Percentiles rank a stretch among this genome's conserved stretches.
Conservation (phyloP, 2,329 filamentous ascomycete genomes). For the Hortaea werneckii region DNA sequence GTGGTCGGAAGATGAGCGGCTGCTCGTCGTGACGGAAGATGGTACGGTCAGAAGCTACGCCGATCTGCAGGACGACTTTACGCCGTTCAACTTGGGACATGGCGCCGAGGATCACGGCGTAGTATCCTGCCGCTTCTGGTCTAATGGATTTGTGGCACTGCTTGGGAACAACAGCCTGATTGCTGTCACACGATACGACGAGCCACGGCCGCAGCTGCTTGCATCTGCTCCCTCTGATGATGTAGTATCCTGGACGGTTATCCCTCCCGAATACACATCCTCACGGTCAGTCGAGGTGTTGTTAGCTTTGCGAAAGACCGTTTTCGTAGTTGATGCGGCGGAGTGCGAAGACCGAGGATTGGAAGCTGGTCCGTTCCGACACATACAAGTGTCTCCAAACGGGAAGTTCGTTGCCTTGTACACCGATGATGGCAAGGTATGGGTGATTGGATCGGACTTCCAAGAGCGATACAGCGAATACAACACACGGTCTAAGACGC, state of each 20-base stretch:
- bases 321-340: conserved; percentile 76
- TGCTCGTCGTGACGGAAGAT: conserved; percentile 79
- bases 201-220: conserved; percentile 77
- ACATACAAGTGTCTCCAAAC: conserved; percentile 84
- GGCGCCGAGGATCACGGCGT: conserved; percentile 82
- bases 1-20: conserved; percentile 91
- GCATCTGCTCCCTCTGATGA: conserved; percentile 66
- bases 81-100: conserved; percentile 83
- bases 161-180: conserved; percentile 80
- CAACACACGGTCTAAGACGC: conserved; percentile 73
- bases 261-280: conserved; percentile 77
- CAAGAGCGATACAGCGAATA: conserved; percentile 88
- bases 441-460: conserved; percentile 92
- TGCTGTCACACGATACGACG: conserved; percentile 78
- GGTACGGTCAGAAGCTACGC: conserved; percentile 85
- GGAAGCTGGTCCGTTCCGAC: conserved; percentile 83
- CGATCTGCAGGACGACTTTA: conserved; percentile 89
- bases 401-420: conserved; percentile 83
- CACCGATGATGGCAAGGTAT: conserved; percentile 71
- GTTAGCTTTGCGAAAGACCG: conserved; percentile 70
- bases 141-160: conserved; percentile 82
- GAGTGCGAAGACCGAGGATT: conserved; percentile 87
- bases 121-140: conserved; percentile 82
- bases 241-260: conserved; percentile 79
- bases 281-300: conserved; percentile 90